Conservation (phyloP, 345 rosid genomes). For the Moricandia moricandioides region DNA sequence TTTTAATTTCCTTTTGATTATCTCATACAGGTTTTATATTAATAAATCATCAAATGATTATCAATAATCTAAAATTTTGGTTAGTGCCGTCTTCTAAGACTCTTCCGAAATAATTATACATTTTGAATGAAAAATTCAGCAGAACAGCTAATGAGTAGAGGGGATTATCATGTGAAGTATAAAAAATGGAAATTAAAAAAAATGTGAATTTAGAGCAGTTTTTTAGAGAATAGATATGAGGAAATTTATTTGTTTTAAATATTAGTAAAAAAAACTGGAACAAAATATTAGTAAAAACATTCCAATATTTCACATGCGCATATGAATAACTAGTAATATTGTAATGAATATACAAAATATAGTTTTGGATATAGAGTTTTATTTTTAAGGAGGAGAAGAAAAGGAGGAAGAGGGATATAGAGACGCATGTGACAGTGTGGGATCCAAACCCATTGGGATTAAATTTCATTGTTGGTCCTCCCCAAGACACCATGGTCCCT, state of each 20-base stretch:
- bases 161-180: neutral
- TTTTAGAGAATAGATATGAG: neutral
- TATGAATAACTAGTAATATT: neutral
- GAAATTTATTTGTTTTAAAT: constrained; percentile 2
- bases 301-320: constrained; percentile 3
- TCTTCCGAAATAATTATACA: constrained; percentile 22
- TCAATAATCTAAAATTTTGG: constrained; percentile 13
- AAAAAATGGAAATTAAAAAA: neutral
- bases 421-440: constrained; percentile 53
- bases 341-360: neutral
- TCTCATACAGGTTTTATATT: neutral
- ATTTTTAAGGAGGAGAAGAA: constrained; percentile 32
- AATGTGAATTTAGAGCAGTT: neutral
- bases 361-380: neutral
- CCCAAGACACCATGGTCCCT: constrained; percentile 58
- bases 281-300: no score
- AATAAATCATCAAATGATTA: constrained; percentile 12
- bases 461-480: constrained; percentile 52
- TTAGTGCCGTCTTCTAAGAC: constrained; percentile 33
- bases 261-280: no score
- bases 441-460: constrained; percentile 51
- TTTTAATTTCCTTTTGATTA: constrained; percentile 16
- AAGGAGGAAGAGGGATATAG: constrained; percentile 15
- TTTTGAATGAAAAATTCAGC: neutral
- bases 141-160: neutral